phyloP scores from a whole-genome alignment of 2,329 filamentous ascomycete genomes.

The Diaporthe sp. region DNA sequence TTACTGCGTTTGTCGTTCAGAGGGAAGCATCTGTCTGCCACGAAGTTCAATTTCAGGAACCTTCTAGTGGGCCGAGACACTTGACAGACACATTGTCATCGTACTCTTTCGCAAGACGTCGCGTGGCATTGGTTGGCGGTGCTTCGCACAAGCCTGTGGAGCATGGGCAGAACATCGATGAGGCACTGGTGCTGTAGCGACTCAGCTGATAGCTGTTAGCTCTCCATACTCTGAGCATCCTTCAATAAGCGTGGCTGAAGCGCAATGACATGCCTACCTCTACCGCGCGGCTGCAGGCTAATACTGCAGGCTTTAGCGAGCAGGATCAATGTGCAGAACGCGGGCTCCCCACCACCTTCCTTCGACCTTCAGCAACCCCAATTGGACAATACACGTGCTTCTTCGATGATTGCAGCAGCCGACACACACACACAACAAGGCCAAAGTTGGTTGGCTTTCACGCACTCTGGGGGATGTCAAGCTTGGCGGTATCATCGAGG shows the following conservation, averaged over 20 bases:
- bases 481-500: slow-evolving; percentile 20
- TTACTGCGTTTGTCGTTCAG: neutral
- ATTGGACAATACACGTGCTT: slow-evolving; percentile 21
- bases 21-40: neutral
- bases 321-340: slow-evolving; percentile 20
- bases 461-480: neutral
- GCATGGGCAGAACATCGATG: neutral
- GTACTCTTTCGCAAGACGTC: neutral
- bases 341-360: slow-evolving; percentile 12
- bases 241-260: neutral
- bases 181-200: neutral
- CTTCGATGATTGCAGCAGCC: slow-evolving; percentile 9
- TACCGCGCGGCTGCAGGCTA: slow-evolving; percentile 31
- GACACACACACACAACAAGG: slow-evolving; percentile 10
- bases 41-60: neutral
- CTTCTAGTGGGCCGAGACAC: neutral
- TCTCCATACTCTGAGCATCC: neutral
- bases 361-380: neutral
- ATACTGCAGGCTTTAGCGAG: slow-evolving; percentile 18
- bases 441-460: neutral
- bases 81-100: neutral
- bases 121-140: neutral
- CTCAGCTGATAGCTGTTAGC: slow-evolving; percentile 2
- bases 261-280: neutral
- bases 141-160: neutral